phyloP scores from a whole-genome alignment of 192 early-diverging fungal species.

The Backusella westeae region DNA sequence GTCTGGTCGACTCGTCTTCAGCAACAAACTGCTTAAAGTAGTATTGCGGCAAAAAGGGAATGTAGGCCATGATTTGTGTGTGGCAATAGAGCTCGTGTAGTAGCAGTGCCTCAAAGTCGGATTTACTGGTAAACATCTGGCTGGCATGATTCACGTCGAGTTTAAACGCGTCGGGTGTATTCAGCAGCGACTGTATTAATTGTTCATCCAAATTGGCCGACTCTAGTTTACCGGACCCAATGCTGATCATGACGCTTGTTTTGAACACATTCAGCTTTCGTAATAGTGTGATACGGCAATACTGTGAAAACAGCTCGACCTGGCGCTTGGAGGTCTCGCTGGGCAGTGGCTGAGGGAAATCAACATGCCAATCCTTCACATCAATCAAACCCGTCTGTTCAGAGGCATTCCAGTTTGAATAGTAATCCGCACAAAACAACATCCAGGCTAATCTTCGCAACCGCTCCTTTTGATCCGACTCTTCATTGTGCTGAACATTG shows the following conservation, averaged over 20 bases:
- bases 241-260: slow-evolving; percentile 8
- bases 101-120: slow-evolving; percentile 13
- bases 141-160: not conserved
- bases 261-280: slow-evolving; percentile 25
- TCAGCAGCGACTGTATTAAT: not conserved
- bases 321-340: not conserved
- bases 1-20: not conserved
- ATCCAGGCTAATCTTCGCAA: slow-evolving; percentile 30
- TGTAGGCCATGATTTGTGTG: slow-evolving; percentile 15
- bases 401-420: slow-evolving; percentile 18
- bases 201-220: slow-evolving; percentile 1
- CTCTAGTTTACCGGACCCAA: not conserved
- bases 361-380: slow-evolving; percentile 23
- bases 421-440: slow-evolving; percentile 30
- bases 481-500: not conserved
- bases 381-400: slow-evolving; percentile 20
- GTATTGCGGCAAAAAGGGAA: slow-evolving; percentile 20
- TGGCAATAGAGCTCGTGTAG: slow-evolving; percentile 15
- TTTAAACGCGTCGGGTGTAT: slow-evolving; percentile 2
- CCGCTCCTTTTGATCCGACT: slow-evolving; percentile 12
- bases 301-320: slow-evolving; percentile 22
- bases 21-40: slow-evolving; percentile 11
- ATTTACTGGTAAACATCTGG: not conserved
- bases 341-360: slow-evolving; percentile 20
- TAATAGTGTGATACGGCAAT: slow-evolving; percentile 17